These are phyloP conservation scores for Colletotrichum tabaci DNA, from an alignment of 2,329 filamentous ascomycete species.

Conservation along the genomic window DNA sequence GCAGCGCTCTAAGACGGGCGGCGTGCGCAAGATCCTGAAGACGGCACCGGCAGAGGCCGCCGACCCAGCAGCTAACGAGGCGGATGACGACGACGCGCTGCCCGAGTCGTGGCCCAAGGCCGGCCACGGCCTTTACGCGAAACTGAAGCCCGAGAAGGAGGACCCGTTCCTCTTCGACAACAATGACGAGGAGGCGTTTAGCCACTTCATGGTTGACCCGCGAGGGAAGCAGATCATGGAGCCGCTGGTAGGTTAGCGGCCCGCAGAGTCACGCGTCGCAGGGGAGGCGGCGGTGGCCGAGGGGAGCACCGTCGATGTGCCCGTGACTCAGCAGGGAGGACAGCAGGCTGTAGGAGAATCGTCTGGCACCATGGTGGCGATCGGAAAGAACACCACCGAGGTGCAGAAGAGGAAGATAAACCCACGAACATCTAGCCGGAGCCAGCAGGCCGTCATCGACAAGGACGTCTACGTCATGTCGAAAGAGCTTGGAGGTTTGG, in stretches of 20 bases:
- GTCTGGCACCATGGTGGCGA: too few relatives aligned
- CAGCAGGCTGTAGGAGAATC: too few relatives aligned
- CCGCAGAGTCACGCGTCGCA: not conserved
- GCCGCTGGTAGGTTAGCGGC: constrained; percentile 42
- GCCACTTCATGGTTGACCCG: constrained; percentile 58
- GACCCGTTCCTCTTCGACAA: constrained; percentile 57
- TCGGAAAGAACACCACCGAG: not conserved
- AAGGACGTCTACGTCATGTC: not conserved
- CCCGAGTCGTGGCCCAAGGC: constrained; percentile 59
- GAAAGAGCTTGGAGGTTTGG: not conserved
- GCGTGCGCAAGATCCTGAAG: constrained; percentile 53
- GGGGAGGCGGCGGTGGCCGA: not conserved
- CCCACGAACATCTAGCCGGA: not conserved
- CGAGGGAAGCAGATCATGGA: constrained; percentile 55
- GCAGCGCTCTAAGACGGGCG: constrained; percentile 50
- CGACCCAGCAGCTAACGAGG: constrained; percentile 48
- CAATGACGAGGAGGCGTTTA: constrained; percentile 60
- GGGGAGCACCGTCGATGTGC: not conserved
- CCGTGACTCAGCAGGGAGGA: too few relatives aligned
- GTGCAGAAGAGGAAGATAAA: not conserved
- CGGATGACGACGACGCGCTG: constrained; percentile 52
- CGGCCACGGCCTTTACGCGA: constrained; percentile 57
- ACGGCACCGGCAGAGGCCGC: constrained; percentile 42
- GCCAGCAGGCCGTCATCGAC: not conserved
- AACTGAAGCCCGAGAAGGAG: constrained; percentile 55